Percentiles rank a stretch among this genome's conserved stretches.
phyloP scores from a whole-genome alignment of 306 rosid species.

The Vigna hirtella region DNA sequence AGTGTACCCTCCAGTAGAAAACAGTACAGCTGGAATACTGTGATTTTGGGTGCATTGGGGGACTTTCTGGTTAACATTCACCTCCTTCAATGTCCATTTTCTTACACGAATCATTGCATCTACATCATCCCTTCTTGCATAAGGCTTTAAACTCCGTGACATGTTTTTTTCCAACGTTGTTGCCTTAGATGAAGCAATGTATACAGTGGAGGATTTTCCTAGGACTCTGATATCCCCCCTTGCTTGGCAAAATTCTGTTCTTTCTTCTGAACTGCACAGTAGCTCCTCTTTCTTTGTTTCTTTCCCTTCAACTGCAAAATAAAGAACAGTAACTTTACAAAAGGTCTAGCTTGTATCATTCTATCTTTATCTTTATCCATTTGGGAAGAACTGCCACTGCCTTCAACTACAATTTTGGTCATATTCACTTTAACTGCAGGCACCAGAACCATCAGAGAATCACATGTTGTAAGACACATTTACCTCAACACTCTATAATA shows the following conservation, averaged over 20 bases:
- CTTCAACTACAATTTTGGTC: slow-evolving; percentile 29
- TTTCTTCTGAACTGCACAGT: slow-evolving; percentile 57
- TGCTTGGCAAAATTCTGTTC: slow-evolving; percentile 73
- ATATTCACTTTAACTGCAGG: slow-evolving; percentile 49
- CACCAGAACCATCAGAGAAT: slow-evolving; percentile 37
- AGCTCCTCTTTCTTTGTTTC: slow-evolving; percentile 51
- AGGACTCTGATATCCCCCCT: slow-evolving; percentile 56
- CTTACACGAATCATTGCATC: slow-evolving; percentile 59
- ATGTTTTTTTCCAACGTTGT: slow-evolving; percentile 45
- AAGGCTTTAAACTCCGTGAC: slow-evolving; percentile 73
- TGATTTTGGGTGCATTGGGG: slow-evolving; percentile 62
- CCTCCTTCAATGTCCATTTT: slow-evolving; percentile 69
- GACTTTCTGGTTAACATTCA: slow-evolving; percentile 34
- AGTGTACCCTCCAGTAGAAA: slow-evolving; percentile 74
- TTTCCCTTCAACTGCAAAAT: slow-evolving; percentile 42
- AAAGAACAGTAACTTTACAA: slow-evolving; percentile 24
- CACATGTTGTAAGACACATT: not conserved
- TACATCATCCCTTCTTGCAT: slow-evolving; percentile 69
- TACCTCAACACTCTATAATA: not conserved
- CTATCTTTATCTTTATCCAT: slow-evolving; percentile 29
- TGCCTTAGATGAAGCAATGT: slow-evolving; percentile 48
- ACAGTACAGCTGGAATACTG: slow-evolving; percentile 70
- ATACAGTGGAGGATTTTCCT: slow-evolving; percentile 64
- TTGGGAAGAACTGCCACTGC: slow-evolving; percentile 37
- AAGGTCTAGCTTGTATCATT: slow-evolving; percentile 18